phyloP scores from a whole-genome alignment of 768 basidiomycete species.

The Rhodotorula graminis region DNA sequence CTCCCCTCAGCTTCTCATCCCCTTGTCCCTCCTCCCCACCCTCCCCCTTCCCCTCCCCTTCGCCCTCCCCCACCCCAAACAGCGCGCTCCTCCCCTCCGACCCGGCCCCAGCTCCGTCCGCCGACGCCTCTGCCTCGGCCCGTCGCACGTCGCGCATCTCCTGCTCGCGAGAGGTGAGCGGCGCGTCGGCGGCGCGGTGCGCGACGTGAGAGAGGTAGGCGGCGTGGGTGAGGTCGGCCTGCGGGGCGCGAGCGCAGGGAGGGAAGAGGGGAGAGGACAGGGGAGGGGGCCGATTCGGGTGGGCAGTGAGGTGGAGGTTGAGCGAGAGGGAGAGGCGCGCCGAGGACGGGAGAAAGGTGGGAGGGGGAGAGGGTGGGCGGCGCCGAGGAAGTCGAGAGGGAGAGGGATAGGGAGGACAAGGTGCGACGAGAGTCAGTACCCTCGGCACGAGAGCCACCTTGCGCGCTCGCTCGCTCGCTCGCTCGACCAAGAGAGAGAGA shows the following conservation, averaged over 20 bases:
- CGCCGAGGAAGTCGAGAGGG: too few relatives aligned
- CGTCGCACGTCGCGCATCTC: slow-evolving; percentile 72
- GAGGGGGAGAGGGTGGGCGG: too few relatives aligned
- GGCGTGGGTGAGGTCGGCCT: slow-evolving; percentile 49
- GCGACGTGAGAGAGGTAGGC: slow-evolving; percentile 69
- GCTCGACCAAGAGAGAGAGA: slow-evolving; percentile 62
- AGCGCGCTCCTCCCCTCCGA: background rate
- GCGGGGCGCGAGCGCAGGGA: background rate
- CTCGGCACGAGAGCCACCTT: too few relatives aligned
- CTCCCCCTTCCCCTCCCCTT: background rate
- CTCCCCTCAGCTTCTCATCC: background rate
- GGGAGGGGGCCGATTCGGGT: too few relatives aligned
- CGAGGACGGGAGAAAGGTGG: too few relatives aligned
- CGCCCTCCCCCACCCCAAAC: background rate
- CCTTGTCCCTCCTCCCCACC: background rate
- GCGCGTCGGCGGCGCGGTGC: slow-evolving; percentile 70
- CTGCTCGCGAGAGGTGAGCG: slow-evolving; percentile 73
- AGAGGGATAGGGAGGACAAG: too few relatives aligned
- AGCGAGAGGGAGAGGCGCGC: too few relatives aligned
- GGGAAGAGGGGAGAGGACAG: background rate
- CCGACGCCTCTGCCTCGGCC: slow-evolving; percentile 59
- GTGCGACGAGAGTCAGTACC: too few relatives aligned
- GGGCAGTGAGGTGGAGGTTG: too few relatives aligned
- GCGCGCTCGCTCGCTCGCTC: too few relatives aligned
- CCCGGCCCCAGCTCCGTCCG: slow-evolving; percentile 37